phyloP scores from a whole-genome alignment of 2,329 filamentous ascomycete species.

The Venturia effusa region DNA sequence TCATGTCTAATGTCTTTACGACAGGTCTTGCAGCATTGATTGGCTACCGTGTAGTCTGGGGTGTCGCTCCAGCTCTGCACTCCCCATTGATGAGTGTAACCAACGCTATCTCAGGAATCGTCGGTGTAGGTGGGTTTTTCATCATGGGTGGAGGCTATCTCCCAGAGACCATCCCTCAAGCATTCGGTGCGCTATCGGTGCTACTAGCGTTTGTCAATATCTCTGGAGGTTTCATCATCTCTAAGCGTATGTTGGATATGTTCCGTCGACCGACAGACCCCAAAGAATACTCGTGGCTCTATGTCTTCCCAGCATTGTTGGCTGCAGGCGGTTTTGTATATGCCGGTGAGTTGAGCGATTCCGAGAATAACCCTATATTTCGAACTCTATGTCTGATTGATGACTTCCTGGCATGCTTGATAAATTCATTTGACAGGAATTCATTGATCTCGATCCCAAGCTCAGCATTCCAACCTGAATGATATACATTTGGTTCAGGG shows the following conservation, averaged over 20 bases:
- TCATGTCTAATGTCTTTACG: constrained; percentile 82
- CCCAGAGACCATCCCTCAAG: constrained; percentile 60
- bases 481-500: no score
- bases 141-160: constrained; percentile 65
- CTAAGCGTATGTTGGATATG: constrained; percentile 77
- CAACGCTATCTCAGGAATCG: constrained; percentile 84
- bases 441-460: neutral
- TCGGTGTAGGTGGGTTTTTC: constrained; percentile 79
- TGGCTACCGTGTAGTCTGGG: constrained; percentile 83
- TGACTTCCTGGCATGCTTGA: neutral
- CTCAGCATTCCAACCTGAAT: neutral
- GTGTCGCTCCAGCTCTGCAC: constrained; percentile 71
- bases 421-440: neutral
- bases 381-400: neutral
- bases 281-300: constrained; percentile 80
- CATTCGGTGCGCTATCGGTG: constrained; percentile 68
- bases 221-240: constrained; percentile 80
- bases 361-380: neutral
- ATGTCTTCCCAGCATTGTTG: constrained; percentile 62
- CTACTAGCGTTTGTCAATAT: constrained; percentile 82
- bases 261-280: constrained; percentile 64
- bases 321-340: constrained; percentile 75
- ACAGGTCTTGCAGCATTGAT: constrained; percentile 77
- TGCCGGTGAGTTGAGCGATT: constrained; percentile 29
- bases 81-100: constrained; percentile 88